Base-by-base conservation (phyloP, 306 rosid species). In the Heteromeles arbutifolia region DNA sequence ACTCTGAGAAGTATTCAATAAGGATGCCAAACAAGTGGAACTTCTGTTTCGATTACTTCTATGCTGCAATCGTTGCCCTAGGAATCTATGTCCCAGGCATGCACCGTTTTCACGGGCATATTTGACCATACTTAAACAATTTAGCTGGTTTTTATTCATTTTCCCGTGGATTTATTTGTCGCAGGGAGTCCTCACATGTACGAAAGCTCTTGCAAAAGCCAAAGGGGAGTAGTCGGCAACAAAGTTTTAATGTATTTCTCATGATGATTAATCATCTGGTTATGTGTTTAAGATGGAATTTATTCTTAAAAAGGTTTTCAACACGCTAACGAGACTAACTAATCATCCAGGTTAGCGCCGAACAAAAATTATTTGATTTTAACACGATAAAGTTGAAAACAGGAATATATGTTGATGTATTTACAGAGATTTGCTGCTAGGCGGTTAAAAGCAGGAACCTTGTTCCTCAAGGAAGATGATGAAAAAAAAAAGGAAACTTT, bases 11-110 rank as follows among this genome's bases (percentile, higher is more conserved):
- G 86, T 92, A 84, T 71, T 87, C 87, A 79, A 10, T 86, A 75
- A 84, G 93, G 84, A 88, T 92, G 97, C 96, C 97, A 65, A 92
- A 90, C 93, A 83, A 75, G 74, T 92, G 90, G 96, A 92, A 92
- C 86, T 88, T 81, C 91, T 85, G 92, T 9, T 87, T 90, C 8
- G 97, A 92, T 74, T 87, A 83, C 90, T 84, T 87, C 82, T 80
- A 76, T 77, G 84, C 78, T 29, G 81, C 92, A 3, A 73, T 90
- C 74, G 37, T 84, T 41, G 83, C 25, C 26, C 66, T 90, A 12
- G 92, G 75, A 74, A 70, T 83, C 81, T 92, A 92, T 48, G 87
- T 79, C 21, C 96, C 97, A 87, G 97, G 97, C 70, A 83, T 52
- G 85, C 59, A 71, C 67, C 45, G 77, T 72, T 80, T 80, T 78